These are phyloP conservation scores for Tothia fuscella DNA, from an alignment of 2,329 filamentous ascomycete species.

Conservation along the genomic window DNA sequence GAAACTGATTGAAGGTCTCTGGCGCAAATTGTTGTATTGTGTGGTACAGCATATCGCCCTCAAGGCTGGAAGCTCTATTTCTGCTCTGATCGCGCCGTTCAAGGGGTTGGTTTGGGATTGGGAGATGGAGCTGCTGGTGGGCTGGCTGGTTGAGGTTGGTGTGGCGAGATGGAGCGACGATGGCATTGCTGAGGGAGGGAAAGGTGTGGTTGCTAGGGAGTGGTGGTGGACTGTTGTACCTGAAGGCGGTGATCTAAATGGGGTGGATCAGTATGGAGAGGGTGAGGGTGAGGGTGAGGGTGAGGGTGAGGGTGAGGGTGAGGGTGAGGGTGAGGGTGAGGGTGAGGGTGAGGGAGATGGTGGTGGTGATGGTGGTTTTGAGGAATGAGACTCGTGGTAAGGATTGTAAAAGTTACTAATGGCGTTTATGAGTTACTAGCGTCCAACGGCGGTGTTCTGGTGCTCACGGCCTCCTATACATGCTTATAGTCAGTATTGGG, in stretches of 20 bases:
- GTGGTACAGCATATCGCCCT: slow-evolving; percentile 30
- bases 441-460: too few relatives aligned
- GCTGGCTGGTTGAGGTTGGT: slow-evolving; percentile 27
- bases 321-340: too few relatives aligned
- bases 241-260: background rate
- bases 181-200: too few relatives aligned
- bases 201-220: slow-evolving; percentile 2
- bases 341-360: too few relatives aligned
- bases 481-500: too few relatives aligned
- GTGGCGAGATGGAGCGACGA: slow-evolving; percentile 3
- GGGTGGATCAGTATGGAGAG: background rate
- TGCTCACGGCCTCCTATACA: too few relatives aligned
- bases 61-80: slow-evolving; percentile 28
- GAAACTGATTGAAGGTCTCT: slow-evolving; percentile 23
- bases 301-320: too few relatives aligned
- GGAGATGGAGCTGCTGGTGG: slow-evolving; percentile 30
- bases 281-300: too few relatives aligned
- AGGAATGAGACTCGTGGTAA: background rate
- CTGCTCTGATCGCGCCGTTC: slow-evolving; percentile 25
- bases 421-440: too few relatives aligned
- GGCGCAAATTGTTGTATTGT: slow-evolving; percentile 30
- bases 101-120: slow-evolving; percentile 28
- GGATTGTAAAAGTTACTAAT: too few relatives aligned
- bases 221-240: slow-evolving; percentile 11
- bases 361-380: background rate